A percentile compares a stretch with the other conserved stretches of the same genome.
Conservation (phyloP, 2,329 filamentous ascomycete species). For the Venturia nashicola region DNA sequence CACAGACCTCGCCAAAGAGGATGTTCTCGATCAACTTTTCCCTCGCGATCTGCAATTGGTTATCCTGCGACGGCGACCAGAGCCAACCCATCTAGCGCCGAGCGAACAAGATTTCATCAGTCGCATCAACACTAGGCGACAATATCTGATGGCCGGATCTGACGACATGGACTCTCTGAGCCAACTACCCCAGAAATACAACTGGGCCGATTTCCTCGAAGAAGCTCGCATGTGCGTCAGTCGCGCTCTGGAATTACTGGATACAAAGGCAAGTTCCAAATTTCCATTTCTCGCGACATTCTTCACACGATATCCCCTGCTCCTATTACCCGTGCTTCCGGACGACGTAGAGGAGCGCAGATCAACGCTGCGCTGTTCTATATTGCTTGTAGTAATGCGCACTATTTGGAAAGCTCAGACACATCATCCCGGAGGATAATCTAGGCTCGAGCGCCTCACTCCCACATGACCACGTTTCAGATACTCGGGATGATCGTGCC, state of each 20-base stretch:
- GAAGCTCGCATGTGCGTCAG: slow-evolving; percentile 42
- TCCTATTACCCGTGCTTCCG: slow-evolving; percentile 15
- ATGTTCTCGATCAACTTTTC: slow-evolving; percentile 48
- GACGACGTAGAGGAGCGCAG: slow-evolving; percentile 8
- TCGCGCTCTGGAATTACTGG: slow-evolving; percentile 39
- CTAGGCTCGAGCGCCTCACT: background rate
- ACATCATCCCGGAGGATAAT: background rate
- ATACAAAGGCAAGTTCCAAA: slow-evolving; percentile 5
- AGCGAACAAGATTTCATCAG: slow-evolving; percentile 49
- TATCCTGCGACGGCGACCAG: slow-evolving; percentile 42
- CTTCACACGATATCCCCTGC: background rate
- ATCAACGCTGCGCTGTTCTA: background rate
- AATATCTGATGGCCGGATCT: slow-evolving; percentile 44
- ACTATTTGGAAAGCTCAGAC: slow-evolving; percentile 2
- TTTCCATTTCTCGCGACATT: background rate
- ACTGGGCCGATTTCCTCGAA: slow-evolving; percentile 52
- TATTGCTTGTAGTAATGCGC: background rate
- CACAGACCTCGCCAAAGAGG: slow-evolving; percentile 40
- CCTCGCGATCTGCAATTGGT: slow-evolving; percentile 42
- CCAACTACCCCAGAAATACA: slow-evolving; percentile 45
- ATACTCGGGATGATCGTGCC: background rate
- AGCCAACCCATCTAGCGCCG: slow-evolving; percentile 39
- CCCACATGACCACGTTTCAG: slow-evolving; percentile 1
- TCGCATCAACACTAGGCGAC: slow-evolving; percentile 39
- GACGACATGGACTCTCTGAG: slow-evolving; percentile 31